phyloP scores from a whole-genome alignment of 768 basidiomycete genomes.

The Russula griseocarnosa region DNA sequence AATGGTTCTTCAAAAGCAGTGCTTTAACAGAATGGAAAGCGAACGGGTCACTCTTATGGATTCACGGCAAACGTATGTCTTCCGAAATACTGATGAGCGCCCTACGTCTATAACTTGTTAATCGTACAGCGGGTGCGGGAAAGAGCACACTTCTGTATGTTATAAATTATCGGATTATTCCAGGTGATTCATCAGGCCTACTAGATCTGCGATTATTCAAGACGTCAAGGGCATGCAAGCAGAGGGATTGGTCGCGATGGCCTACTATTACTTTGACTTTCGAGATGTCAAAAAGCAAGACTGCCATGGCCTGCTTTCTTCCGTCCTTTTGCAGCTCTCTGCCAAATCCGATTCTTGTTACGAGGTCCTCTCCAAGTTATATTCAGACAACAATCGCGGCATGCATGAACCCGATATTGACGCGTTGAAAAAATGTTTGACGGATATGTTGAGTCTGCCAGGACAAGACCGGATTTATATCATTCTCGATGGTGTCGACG shows the following conservation, averaged over 20 bases:
- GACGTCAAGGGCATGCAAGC: not conserved
- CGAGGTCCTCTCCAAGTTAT: not conserved
- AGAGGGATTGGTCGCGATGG: conserved; percentile 1
- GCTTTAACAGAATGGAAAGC: not conserved
- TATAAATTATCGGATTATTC: not conserved
- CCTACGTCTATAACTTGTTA: not conserved
- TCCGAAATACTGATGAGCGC: not conserved
- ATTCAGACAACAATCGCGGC: not conserved
- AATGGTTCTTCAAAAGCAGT: not conserved
- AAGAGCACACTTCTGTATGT: conserved; percentile 12
- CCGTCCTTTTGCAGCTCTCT: conserved; percentile 5
- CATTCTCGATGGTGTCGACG: not conserved
- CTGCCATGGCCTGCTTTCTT: not conserved
- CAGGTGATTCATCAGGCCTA: not conserved
- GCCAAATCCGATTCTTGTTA: not conserved
- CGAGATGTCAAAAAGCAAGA: conserved; percentile 6
- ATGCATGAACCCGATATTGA: not conserved
- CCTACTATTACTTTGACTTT: conserved; percentile 15
- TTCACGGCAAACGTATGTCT: conserved; percentile 3
- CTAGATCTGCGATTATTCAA: conserved; percentile 5
- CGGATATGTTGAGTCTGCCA: not conserved
- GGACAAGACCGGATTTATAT: conserved; percentile 3
- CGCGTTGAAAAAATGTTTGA: not conserved
- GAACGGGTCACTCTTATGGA: not conserved
- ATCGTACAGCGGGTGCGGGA: too few relatives aligned